These are phyloP conservation scores for Polytrichum commune DNA, from an alignment of 225 moss, liverwort and hornwort genomes.

Conservation along the genomic window DNA sequence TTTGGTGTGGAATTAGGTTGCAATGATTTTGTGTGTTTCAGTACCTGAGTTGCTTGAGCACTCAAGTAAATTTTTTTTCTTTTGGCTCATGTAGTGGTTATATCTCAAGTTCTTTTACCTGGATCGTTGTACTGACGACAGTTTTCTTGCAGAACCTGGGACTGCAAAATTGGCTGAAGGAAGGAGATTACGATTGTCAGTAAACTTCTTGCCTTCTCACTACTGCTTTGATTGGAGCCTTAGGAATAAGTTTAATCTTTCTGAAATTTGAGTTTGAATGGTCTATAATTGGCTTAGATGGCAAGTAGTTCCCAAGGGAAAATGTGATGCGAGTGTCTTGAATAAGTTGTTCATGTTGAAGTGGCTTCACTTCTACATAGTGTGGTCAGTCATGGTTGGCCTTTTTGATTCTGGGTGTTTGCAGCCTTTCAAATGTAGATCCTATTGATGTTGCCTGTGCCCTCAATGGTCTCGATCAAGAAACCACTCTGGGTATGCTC, in stretches of 20 bases:
- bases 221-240: neutral
- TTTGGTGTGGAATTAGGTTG: too few relatives aligned
- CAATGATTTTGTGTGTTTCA: too few relatives aligned
- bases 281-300: neutral
- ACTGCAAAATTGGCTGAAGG: conserved; percentile 61
- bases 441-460: conserved; percentile 89
- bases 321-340: too few relatives aligned
- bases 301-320: too few relatives aligned
- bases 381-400: neutral
- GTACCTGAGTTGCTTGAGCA: too few relatives aligned
- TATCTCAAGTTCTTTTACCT: too few relatives aligned
- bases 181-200: conserved; percentile 72
- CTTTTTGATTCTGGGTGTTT: neutral
- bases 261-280: neutral
- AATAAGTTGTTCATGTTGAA: neutral
- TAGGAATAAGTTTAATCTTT: neutral
- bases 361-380: neutral
- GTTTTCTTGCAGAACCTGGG: conserved; percentile 49
- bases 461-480: conserved; percentile 69
- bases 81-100: too few relatives aligned
- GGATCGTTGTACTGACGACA: neutral
- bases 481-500: conserved; percentile 69
- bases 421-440: conserved; percentile 88
- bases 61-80: too few relatives aligned
- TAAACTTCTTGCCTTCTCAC: conserved; percentile 8